Percentiles rank a stretch among this genome's conserved stretches.
These are phyloP conservation scores for Royoungia palumana DNA, from an alignment of 768 basidiomycete species.

Conservation along the genomic window DNA sequence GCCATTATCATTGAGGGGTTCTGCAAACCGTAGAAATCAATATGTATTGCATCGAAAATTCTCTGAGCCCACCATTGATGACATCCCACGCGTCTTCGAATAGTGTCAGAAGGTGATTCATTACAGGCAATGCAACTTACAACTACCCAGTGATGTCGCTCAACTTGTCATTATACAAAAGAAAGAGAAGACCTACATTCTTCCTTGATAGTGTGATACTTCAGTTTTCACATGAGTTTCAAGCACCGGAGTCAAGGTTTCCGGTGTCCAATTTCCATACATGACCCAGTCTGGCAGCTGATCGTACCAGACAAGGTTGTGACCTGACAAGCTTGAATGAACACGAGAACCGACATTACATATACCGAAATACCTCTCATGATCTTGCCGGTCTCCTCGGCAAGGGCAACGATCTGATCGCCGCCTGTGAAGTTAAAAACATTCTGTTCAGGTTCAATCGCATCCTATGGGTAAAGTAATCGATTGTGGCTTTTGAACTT, in stretches of 20 bases:
- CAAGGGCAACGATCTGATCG: constrained; percentile 20
- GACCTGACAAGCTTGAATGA: constrained; percentile 6
- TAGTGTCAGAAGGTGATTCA: neutral
- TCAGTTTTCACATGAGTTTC: constrained; percentile 18
- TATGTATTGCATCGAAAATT: neutral
- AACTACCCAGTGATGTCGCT: neutral
- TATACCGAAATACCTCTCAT: constrained; percentile 12
- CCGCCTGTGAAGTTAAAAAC: constrained; percentile 21
- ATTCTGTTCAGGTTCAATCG: constrained; percentile 23
- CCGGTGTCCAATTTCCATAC: constrained; percentile 12
- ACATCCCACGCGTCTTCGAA: constrained; percentile 22
- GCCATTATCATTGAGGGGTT: constrained; percentile 50
- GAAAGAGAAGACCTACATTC: constrained; percentile 3
- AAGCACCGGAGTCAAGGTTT: constrained; percentile 13
- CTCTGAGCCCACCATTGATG: constrained; percentile 11
- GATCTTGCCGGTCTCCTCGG: constrained; percentile 17
- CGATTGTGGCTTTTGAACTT: neutral
- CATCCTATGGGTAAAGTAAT: constrained; percentile 6
- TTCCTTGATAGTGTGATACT: constrained; percentile 14
- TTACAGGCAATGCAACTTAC: constrained; percentile 5
- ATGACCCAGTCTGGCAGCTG: constrained; percentile 18
- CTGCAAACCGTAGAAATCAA: neutral
- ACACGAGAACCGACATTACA: neutral
- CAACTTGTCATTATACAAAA: neutral
- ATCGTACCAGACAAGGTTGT: constrained; percentile 18